These are phyloP conservation scores for Daldinia sp. DNA, from an alignment of 2,329 filamentous ascomycete species.

Conservation along the genomic window DNA sequence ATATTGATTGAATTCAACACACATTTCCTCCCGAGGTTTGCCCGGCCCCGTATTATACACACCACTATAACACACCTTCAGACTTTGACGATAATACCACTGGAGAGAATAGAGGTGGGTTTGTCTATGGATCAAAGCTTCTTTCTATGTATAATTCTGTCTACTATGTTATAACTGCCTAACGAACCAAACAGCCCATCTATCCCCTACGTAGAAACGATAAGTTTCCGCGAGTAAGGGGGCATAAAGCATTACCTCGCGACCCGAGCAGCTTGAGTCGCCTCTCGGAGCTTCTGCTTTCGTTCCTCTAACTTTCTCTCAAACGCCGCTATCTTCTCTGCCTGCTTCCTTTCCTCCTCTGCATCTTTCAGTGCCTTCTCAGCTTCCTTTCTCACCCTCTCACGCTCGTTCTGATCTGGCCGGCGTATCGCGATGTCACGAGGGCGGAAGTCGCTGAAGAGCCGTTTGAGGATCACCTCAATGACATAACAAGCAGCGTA, in stretches of 20 bases:
- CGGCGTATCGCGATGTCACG: constrained; percentile 92
- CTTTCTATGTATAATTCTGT: constrained; percentile 22
- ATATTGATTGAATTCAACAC: background rate
- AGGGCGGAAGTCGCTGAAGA: constrained; percentile 91
- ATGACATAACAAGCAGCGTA: constrained; percentile 89
- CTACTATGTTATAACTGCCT: constrained; percentile 29
- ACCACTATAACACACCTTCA: background rate
- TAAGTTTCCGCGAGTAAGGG: background rate
- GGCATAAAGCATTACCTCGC: constrained; percentile 18
- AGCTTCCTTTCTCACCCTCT: constrained; percentile 74
- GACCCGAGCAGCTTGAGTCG: constrained; percentile 54
- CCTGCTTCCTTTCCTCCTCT: constrained; percentile 65
- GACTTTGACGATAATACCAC: background rate
- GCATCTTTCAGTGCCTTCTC: constrained; percentile 63
- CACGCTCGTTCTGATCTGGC: constrained; percentile 85
- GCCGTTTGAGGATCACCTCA: constrained; percentile 84
- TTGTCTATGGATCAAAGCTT: constrained; percentile 19
- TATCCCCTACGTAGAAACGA: constrained; percentile 10
- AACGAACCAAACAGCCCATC: constrained; percentile 11
- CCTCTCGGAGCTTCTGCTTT: constrained; percentile 61
- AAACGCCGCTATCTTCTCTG: constrained; percentile 69
- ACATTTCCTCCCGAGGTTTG: constrained; percentile 33
- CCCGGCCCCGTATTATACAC: constrained; percentile 18
- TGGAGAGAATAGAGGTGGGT: background rate
- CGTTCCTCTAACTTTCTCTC: constrained; percentile 69